A percentile compares a stretch with the other conserved stretches of the same genome.
phyloP scores from a whole-genome alignment of 2,329 filamentous ascomycete species.

The Amesomyces nigricolor region DNA sequence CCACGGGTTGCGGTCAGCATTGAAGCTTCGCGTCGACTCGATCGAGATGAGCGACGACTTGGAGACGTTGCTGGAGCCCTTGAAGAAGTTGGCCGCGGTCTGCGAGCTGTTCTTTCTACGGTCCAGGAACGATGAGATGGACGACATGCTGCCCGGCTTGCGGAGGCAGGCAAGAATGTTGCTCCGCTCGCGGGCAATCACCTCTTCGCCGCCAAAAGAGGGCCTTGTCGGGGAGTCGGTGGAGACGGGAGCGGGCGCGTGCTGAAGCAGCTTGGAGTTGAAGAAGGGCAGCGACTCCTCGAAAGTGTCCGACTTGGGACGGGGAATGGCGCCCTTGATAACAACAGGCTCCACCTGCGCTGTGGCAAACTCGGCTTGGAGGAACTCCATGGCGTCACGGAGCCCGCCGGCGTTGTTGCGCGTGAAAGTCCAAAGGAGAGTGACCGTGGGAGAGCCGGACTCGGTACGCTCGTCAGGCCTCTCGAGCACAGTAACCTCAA shows the following conservation, averaged over 20 bases:
- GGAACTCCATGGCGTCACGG: conserved; percentile 91
- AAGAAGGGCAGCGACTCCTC: conserved; percentile 97
- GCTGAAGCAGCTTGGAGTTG: conserved; percentile 91
- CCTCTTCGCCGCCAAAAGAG: conserved; percentile 64
- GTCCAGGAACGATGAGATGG: conserved; percentile 92
- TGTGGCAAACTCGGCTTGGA: conserved; percentile 78
- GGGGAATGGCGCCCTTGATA: conserved; percentile 89
- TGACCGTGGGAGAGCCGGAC: conserved; percentile 52
- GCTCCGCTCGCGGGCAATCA: conserved; percentile 70
- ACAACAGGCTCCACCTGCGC: conserved; percentile 83
- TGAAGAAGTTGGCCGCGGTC: conserved; percentile 80
- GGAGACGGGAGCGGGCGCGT: conserved; percentile 71
- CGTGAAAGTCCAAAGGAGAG: conserved; percentile 76
- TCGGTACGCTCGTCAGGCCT: conserved; percentile 54
- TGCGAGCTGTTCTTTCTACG: conserved; percentile 90
- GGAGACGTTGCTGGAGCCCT: conserved; percentile 82
- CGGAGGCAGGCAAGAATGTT: conserved; percentile 87
- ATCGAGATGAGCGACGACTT: conserved; percentile 95
- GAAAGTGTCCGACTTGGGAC: conserved; percentile 98
- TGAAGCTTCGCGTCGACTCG: conserved; percentile 86
- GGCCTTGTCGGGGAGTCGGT: conserved; percentile 87
- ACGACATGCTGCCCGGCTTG: conserved; percentile 91
- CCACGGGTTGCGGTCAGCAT: conserved; percentile 93
- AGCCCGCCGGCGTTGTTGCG: conserved; percentile 94
- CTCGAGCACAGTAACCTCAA: conserved; percentile 72